Evolutionary conservation across 495 filamentous ascomycete genomes (phyloP).

Genomic region (Hypoxylon fragiforme): DNA sequence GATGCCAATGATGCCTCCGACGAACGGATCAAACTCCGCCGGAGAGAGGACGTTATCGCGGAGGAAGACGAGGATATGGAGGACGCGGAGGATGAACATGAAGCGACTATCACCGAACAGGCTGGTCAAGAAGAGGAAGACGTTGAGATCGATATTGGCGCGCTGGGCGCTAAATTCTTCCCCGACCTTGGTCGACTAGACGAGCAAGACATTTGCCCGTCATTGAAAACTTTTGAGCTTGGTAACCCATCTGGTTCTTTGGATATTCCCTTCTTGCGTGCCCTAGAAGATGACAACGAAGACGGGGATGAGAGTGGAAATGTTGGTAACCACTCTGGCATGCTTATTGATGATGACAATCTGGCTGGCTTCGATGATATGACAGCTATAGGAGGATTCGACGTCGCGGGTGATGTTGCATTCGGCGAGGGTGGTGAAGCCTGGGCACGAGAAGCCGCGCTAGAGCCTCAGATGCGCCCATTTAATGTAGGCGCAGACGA

Average conservation of each 20-base stretch:
- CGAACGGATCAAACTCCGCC: constrained; percentile 44
- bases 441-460: constrained; percentile 69
- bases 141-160: constrained; percentile 74
- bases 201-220: constrained; percentile 90
- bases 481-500: constrained; percentile 58
- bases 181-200: constrained; percentile 77
- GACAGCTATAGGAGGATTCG: constrained; percentile 76
- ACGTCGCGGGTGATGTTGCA: constrained; percentile 66
- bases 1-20: constrained; percentile 69
- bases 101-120: constrained; percentile 42
- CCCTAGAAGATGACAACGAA: constrained; percentile 79
- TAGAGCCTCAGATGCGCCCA: constrained; percentile 65
- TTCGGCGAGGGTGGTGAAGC: constrained; percentile 78
- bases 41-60: constrained; percentile 47
- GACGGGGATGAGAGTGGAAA: constrained; percentile 61
- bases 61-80: constrained; percentile 53
- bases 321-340: constrained; percentile 70
- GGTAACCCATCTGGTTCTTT: constrained; percentile 81
- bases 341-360: constrained; percentile 84
- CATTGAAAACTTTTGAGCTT: constrained; percentile 87
- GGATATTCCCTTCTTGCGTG: constrained; percentile 90
- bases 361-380: constrained; percentile 77
- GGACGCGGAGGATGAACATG: constrained; percentile 46
- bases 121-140: constrained; percentile 58
- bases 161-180: constrained; percentile 81